Base-by-base conservation (phyloP, 345 rosid genomes). In the Eutrema yunnanense region DNA sequence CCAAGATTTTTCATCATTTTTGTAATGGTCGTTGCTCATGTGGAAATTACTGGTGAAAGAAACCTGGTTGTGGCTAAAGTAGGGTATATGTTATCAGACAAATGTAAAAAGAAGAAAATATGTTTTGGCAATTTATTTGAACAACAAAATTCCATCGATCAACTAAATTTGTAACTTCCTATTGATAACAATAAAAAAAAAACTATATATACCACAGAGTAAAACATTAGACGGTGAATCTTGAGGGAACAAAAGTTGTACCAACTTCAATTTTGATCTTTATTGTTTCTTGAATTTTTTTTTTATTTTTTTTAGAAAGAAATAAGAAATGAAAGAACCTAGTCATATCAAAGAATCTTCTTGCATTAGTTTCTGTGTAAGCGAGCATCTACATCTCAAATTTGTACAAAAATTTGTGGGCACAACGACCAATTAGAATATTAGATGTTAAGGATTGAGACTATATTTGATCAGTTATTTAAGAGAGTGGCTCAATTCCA, bases 1-100 rank as follows among this genome's bases (percentile, higher is more conserved):
- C 80, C 27, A 86, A 82, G 80, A 70, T 79, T 3, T 86, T 81
- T 74, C 96, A 91, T 79, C 93, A 86, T 76, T 91, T 91, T 65
- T 62, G 49, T 19, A 62, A 84, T 43, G 92, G 97, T 41, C 4
- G 32, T 16, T 86, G 90, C 71, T 83, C 86, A 16, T 83, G 88
- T 52, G 62, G 83, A 53, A 85, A 82, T 55, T 82, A 81, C 67
- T 83, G 93, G 89, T 85, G 74, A 77, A 30, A 44, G 9, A 34
- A 50, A 37, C 3, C 9, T 22, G n/a, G n/a, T 65, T 38, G 2
- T 33, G 66, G 54, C 58, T 26, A 34, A 37, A 46, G 37, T 73
- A 41, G 76, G 62, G 2, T 33, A 22, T 16, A 60, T 49, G 37
- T 55, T 16, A 22, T 69, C 65, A 26, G 47, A 47, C 2, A 36